Evolutionary conservation across 345 rosid genomes (phyloP).

Genomic region (Ceriops decandra): DNA sequence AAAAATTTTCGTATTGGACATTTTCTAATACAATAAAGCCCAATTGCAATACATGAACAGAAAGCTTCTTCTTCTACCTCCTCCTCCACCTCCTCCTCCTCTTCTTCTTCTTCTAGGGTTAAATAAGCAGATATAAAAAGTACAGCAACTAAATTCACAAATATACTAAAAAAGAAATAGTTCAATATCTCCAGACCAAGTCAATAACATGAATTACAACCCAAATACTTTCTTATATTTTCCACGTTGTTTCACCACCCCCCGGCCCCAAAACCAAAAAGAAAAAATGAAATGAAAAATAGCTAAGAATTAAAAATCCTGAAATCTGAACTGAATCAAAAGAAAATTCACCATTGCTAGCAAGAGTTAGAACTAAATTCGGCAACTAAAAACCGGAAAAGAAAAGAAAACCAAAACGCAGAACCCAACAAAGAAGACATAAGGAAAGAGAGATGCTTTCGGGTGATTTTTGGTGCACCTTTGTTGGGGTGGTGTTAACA

Average conservation of each 20-base stretch:
- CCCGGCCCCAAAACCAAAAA: not conserved
- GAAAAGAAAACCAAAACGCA: not conserved
- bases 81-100: too few relatives aligned
- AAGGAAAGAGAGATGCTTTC: too few relatives aligned
- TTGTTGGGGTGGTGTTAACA: conserved; percentile 24
- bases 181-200: not conserved
- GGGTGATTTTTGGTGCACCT: conserved; percentile 25
- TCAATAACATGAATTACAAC: not conserved
- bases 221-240: not conserved
- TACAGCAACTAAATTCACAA: not conserved
- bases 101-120: not conserved
- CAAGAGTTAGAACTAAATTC: not conserved
- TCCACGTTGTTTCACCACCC: not conserved
- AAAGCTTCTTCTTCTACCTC: not conserved
- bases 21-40: too few relatives aligned
- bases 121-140: not conserved
- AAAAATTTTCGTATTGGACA: not conserved
- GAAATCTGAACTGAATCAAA: not conserved
- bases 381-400: not conserved
- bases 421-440: too few relatives aligned
- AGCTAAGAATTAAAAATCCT: not conserved
- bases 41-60: not conserved
- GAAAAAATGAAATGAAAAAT: not conserved
- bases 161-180: not conserved
- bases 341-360: conserved; percentile 1